Evolutionary conservation across 2,329 filamentous ascomycete genomes (phyloP).

Genomic region (Fusarium acutatum): DNA sequence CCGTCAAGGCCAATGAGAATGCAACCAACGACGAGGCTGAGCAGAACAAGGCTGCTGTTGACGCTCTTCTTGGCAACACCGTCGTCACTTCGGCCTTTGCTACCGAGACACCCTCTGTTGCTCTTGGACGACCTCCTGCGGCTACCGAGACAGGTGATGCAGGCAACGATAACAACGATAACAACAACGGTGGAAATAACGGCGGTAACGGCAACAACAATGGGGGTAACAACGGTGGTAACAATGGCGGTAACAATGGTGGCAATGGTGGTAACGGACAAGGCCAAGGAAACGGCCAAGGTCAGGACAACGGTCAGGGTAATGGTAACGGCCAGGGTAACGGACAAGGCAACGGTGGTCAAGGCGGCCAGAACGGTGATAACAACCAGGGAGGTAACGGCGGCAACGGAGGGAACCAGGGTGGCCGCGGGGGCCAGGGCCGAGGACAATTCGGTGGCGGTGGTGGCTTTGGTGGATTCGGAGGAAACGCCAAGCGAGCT

Average conservation of each 20-base stretch:
- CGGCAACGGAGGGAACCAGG: not conserved
- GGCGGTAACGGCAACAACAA: not conserved
- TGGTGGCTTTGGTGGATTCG: conserved; percentile 1
- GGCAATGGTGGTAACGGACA: not conserved
- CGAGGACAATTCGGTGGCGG: not conserved
- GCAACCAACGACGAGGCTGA: conserved; percentile 44
- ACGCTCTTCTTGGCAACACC: conserved; percentile 47
- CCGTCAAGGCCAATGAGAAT: conserved; percentile 54
- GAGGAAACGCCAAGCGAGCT: conserved; percentile 24
- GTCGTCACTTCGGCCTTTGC: conserved; percentile 44
- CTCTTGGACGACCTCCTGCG: conserved; percentile 18
- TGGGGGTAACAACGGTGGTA: not conserved
- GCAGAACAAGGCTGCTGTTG: conserved; percentile 50
- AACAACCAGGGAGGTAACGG: not conserved
- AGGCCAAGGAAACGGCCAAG: not conserved
- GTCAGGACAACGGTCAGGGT: not conserved
- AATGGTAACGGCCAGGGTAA: not conserved
- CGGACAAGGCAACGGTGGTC: not conserved
- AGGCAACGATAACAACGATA: conserved; percentile 1
- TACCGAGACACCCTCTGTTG: conserved; percentile 45
- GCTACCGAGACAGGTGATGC: conserved; percentile 3
- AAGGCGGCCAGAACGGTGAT: not conserved
- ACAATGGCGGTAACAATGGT: conserved; percentile 9
- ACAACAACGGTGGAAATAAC: conserved; percentile 4
- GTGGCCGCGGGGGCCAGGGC: not conserved